Conservation (phyloP, 2,329 filamentous ascomycete genomes). For the Epichloe sibirici region DNA sequence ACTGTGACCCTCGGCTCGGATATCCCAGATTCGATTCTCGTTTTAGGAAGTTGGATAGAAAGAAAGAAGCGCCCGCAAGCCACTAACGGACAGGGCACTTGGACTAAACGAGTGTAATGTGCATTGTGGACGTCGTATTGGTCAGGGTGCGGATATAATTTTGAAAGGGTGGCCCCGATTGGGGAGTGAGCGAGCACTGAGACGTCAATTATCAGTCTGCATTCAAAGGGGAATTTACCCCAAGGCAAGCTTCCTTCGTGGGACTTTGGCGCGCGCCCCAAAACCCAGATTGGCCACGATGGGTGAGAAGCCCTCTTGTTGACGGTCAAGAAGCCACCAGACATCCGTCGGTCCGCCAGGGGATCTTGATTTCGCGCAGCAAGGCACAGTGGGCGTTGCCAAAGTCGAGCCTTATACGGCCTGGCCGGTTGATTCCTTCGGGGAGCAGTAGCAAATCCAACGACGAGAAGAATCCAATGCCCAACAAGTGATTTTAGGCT, state of each 20-base stretch:
- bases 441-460: not conserved
- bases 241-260: slow-evolving; percentile 1
- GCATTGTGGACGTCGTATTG: not conserved
- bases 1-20: slow-evolving; percentile 3
- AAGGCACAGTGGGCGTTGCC: not conserved
- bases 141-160: not conserved
- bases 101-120: not conserved
- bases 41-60: slow-evolving; percentile 19
- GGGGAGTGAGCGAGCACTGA: not conserved
- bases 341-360: not conserved
- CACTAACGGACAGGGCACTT: slow-evolving; percentile 5
- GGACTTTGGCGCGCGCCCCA: slow-evolving; percentile 5
- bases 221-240: not conserved
- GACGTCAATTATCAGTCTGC: not conserved
- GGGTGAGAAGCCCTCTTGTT: not conserved
- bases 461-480: not conserved
- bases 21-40: slow-evolving; percentile 8
- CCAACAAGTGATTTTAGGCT: not conserved
- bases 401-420: too few species aligned
- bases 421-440: not conserved
- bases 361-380: not conserved
- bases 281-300: slow-evolving; percentile 1
- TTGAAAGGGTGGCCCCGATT: not conserved
- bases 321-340: not conserved
- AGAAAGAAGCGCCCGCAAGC: slow-evolving; percentile 17